phyloP scores from a whole-genome alignment of 2,329 filamentous ascomycete species.

The Venturia carpophila region DNA sequence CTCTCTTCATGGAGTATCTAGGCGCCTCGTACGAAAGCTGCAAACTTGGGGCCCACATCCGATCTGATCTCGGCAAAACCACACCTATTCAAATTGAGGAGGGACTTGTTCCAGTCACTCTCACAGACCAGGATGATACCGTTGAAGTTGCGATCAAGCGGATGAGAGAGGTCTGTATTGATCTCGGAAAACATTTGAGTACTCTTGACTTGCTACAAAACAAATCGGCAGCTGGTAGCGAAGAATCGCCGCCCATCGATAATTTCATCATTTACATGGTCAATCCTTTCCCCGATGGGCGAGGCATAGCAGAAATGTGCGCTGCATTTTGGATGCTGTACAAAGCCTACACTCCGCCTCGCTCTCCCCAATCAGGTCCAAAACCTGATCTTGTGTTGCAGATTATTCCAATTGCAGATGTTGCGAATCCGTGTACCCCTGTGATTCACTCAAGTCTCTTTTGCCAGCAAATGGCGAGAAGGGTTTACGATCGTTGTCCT shows the following conservation, averaged over 20 bases:
- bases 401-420: slow-evolving; percentile 59
- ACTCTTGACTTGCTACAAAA: slow-evolving; percentile 21
- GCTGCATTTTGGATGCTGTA: slow-evolving; percentile 66
- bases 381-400: slow-evolving; percentile 63
- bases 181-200: slow-evolving; percentile 34
- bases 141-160: slow-evolving; percentile 27
- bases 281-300: slow-evolving; percentile 54
- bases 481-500: slow-evolving; percentile 69
- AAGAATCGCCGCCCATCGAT: slow-evolving; percentile 43
- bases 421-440: slow-evolving; percentile 56
- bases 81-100: slow-evolving; percentile 22
- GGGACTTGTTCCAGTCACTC: slow-evolving; percentile 29
- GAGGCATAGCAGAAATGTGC: slow-evolving; percentile 59
- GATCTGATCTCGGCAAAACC: slow-evolving; percentile 18
- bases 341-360: slow-evolving; percentile 50
- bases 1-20: slow-evolving; percentile 59
- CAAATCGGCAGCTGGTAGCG: slow-evolving; percentile 17
- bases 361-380: slow-evolving; percentile 22
- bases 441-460: slow-evolving; percentile 55
- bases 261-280: slow-evolving; percentile 66
- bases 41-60: slow-evolving; percentile 59
- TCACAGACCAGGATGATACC: slow-evolving; percentile 20
- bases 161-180: slow-evolving; percentile 31
- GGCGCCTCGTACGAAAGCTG: slow-evolving; percentile 65
- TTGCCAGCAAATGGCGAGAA: slow-evolving; percentile 57